Percentiles rank a stretch among this genome's conserved stretches.
phyloP scores from a whole-genome alignment of 2,329 filamentous ascomycete species.

The Colletotrichum aenigma region DNA sequence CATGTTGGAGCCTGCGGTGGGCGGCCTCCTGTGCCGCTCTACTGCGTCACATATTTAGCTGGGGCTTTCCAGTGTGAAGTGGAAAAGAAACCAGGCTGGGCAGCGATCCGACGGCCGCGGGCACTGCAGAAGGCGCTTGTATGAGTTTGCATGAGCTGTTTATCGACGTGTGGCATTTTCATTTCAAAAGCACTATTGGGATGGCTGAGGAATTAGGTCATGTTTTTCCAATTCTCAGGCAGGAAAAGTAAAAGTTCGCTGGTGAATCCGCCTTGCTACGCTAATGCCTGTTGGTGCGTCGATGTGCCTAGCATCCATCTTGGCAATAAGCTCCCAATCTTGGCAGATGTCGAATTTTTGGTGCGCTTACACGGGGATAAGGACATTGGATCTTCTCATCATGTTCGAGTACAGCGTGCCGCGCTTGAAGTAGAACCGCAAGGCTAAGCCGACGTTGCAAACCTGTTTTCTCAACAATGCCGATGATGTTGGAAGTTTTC shows the following conservation, averaged over 20 bases:
- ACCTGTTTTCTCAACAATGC: background rate
- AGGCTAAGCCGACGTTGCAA: background rate
- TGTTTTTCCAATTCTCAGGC: background rate
- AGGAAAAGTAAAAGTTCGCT: background rate
- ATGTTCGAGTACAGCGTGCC: background rate
- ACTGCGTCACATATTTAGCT: background rate
- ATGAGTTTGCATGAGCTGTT: background rate
- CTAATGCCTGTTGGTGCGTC: background rate
- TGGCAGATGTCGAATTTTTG: background rate
- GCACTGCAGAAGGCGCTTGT: background rate
- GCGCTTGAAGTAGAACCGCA: background rate
- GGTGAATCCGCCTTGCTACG: background rate
- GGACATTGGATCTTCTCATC: background rate
- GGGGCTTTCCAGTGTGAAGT: background rate
- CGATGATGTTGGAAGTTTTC: background rate
- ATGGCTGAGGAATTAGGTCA: background rate
- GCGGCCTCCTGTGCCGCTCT: background rate
- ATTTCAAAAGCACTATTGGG: background rate
- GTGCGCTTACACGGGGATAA: background rate
- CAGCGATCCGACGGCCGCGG: background rate
- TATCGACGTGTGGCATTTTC: background rate
- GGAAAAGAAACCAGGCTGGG: background rate
- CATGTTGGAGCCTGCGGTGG: background rate
- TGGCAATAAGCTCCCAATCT: background rate
- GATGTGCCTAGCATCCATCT: background rate